These are phyloP conservation scores for Ashbya aceris DNA, from an alignment of 1,139 yeast genomes.

Conservation along the genomic window DNA sequence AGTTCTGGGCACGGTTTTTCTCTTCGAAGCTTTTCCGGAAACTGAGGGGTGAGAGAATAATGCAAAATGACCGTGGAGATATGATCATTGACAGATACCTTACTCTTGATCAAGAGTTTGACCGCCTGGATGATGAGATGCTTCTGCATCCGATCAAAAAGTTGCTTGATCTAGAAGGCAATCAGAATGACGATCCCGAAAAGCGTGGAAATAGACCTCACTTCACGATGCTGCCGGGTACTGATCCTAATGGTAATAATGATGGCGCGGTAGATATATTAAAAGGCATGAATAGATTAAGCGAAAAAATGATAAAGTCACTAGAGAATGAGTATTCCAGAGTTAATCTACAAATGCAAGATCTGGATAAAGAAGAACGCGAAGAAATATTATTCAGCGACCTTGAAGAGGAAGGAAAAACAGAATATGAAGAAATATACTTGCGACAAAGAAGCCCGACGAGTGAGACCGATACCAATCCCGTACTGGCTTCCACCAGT, in stretches of 20 bases:
- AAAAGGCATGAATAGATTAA: slow-evolving; percentile 80
- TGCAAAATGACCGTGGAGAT: slow-evolving; percentile 73
- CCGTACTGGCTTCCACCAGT: not conserved
- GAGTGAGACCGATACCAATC: slow-evolving; percentile 13
- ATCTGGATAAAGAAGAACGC: slow-evolving; percentile 30
- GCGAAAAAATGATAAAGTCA: slow-evolving; percentile 69
- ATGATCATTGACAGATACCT: slow-evolving; percentile 76
- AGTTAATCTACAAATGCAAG: slow-evolving; percentile 27
- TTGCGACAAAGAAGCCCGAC: slow-evolving; percentile 31
- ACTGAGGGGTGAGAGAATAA: slow-evolving; percentile 79
- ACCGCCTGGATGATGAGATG: slow-evolving; percentile 32
- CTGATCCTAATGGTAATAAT: slow-evolving; percentile 37
- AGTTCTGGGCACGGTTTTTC: slow-evolving; percentile 96
- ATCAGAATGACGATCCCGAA: slow-evolving; percentile 72
- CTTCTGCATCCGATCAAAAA: slow-evolving; percentile 41
- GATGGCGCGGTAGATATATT: slow-evolving; percentile 50
- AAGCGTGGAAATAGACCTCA: slow-evolving; percentile 77
- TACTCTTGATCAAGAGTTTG: slow-evolving; percentile 46
- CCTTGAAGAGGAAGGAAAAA: slow-evolving; percentile 23
- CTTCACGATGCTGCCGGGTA: slow-evolving; percentile 72
- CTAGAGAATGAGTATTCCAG: slow-evolving; percentile 36
- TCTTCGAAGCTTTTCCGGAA: slow-evolving; percentile 80
- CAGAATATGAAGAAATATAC: slow-evolving; percentile 51
- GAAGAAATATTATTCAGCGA: slow-evolving; percentile 56
- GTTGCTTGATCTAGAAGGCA: slow-evolving; percentile 68